phyloP scores from a whole-genome alignment of 768 basidiomycete species.

The Collybiopsis luxurians region DNA sequence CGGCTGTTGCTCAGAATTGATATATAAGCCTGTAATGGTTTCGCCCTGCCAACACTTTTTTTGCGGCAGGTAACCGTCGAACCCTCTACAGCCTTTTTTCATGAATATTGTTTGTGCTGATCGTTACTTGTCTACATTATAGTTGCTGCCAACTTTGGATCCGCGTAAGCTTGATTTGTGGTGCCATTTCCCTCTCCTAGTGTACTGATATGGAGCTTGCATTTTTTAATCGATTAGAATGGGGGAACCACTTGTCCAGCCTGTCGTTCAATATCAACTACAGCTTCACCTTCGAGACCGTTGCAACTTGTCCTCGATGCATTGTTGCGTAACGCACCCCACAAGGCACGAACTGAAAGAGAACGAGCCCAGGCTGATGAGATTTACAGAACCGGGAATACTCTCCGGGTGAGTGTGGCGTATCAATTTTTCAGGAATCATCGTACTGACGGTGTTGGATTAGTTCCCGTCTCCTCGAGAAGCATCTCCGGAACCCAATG shows the following conservation, averaged over 20 bases:
- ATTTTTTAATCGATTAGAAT: slow-evolving; percentile 47
- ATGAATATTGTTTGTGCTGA: not conserved
- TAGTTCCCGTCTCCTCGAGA: slow-evolving; percentile 78
- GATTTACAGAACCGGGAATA: slow-evolving; percentile 60
- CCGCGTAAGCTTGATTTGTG: slow-evolving; percentile 51
- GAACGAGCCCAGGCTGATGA: slow-evolving; percentile 84
- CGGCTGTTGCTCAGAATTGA: slow-evolving; percentile 80
- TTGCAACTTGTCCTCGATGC: slow-evolving; percentile 73
- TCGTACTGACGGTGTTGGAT: slow-evolving; percentile 1
- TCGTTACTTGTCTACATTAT: slow-evolving; percentile 4
- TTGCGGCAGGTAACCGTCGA: slow-evolving; percentile 76
- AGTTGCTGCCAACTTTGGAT: slow-evolving; percentile 87
- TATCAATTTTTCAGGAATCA: not conserved
- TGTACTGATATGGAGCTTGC: not conserved
- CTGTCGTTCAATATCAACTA: slow-evolving; percentile 68
- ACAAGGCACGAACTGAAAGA: slow-evolving; percentile 60
- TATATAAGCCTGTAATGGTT: slow-evolving; percentile 80
- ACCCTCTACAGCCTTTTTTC: too few relatives aligned
- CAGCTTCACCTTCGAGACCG: slow-evolving; percentile 69
- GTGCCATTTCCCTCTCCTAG: not conserved
- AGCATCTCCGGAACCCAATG: slow-evolving; percentile 71
- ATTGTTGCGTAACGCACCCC: slow-evolving; percentile 68
- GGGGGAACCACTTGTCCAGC: slow-evolving; percentile 84
- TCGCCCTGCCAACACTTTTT: slow-evolving; percentile 89
- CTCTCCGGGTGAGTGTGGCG: slow-evolving; percentile 55